phyloP scores from a whole-genome alignment of 208 protist genomes.

The Acanthamoeba royreba region DNA sequence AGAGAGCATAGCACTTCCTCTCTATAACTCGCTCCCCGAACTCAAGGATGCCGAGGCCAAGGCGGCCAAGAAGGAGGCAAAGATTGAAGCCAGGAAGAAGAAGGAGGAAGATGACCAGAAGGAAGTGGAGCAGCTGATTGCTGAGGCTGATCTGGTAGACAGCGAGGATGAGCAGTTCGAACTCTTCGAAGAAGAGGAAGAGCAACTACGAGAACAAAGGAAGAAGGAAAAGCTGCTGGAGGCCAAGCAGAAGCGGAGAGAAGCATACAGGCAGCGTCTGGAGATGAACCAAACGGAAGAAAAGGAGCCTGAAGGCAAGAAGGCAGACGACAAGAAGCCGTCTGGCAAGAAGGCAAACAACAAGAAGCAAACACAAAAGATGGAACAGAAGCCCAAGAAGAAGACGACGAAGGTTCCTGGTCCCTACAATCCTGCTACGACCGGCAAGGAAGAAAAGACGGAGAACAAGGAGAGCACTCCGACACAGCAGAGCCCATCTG shows the following conservation, averaged over 20 bases:
- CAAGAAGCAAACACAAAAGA: neutral
- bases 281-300: neutral
- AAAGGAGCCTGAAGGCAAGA: neutral
- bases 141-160: neutral
- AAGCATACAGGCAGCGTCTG: neutral
- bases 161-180: neutral
- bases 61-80: neutral
- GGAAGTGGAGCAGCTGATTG: neutral
- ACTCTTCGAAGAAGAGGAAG: neutral
- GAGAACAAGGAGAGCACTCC: too few species aligned
- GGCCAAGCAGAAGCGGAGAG: neutral
- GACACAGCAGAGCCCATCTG: too few species aligned
- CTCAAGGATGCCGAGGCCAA: neutral
- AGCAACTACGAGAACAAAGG: neutral
- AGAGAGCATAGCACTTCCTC: constrained; percentile 61
- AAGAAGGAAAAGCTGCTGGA: neutral
- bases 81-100: neutral
- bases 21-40: constrained; percentile 51
- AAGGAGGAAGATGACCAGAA: neutral
- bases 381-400: neutral
- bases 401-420: neutral
- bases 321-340: neutral
- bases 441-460: too few species aligned
- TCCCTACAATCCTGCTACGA: too few species aligned
- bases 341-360: neutral